phyloP scores from a whole-genome alignment of 108 stramenopile species.

The Skeletonema menzelii region DNA sequence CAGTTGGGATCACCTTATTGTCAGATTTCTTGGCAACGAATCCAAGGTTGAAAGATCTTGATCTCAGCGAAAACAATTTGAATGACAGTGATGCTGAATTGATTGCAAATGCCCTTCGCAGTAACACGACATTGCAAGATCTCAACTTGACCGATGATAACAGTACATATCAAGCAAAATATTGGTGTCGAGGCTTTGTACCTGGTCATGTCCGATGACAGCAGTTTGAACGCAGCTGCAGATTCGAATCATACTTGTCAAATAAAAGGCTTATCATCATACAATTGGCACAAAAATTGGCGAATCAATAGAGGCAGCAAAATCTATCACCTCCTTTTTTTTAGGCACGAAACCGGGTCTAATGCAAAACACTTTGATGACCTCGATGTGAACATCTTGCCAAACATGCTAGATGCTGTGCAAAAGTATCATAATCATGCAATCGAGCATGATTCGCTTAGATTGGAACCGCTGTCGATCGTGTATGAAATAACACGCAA shows the following conservation, averaged over 20 bases:
- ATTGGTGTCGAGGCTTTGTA: neutral
- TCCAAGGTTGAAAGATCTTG: neutral
- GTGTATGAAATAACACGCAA: neutral
- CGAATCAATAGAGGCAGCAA: neutral
- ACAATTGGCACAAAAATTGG: neutral
- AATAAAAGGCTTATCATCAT: too few species aligned
- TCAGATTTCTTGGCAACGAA: neutral
- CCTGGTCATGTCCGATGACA: neutral
- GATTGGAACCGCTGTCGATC: neutral
- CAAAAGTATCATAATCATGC: neutral
- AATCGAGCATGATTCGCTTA: too few species aligned
- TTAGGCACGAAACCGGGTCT: neutral
- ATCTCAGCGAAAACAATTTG: neutral
- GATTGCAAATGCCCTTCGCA: neutral
- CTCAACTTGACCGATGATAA: neutral
- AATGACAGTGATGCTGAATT: neutral
- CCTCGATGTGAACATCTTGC: neutral
- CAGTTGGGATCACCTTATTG: neutral
- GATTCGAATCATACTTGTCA: conserved; percentile 5
- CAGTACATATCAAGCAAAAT: neutral
- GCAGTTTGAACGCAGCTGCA: neutral
- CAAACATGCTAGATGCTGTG: neutral
- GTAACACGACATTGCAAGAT: neutral
- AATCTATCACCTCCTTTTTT: neutral
- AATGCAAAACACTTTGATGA: neutral